Evolutionary conservation across 2,329 filamentous ascomycete species (phyloP).

Genomic region (Plectosphaerella sp.): DNA sequence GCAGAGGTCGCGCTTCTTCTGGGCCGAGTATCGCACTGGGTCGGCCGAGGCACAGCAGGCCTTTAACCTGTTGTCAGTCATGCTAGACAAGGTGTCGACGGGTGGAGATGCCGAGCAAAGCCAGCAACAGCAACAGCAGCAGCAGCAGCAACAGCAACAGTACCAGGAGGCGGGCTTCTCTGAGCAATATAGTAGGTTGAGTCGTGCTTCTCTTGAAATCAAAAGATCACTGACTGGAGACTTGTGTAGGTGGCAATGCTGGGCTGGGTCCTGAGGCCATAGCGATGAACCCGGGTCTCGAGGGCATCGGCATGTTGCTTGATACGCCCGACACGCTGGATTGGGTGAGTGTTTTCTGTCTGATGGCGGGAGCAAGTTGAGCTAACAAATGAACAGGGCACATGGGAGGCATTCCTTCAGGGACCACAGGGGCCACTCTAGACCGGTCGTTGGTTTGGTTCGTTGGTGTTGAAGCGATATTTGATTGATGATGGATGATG

Average conservation of each 20-base stretch:
- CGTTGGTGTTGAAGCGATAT: no score
- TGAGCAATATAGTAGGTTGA: not conserved
- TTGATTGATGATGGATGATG: no score
- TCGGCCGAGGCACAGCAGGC: constrained; percentile 18
- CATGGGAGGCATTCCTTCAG: not conserved
- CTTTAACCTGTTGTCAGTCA: constrained; percentile 22
- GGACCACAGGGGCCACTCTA: no score
- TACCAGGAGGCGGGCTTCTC: not conserved
- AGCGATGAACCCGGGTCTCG: not conserved
- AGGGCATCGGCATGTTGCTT: not conserved
- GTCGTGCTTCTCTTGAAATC: no score
- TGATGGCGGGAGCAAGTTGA: not conserved
- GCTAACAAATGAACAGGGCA: not conserved
- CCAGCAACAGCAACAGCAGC: not conserved
- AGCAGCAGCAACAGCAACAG: not conserved
- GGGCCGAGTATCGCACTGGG: not conserved
- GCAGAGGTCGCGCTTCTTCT: not conserved
- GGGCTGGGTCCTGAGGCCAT: not conserved
- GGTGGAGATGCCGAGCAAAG: not conserved
- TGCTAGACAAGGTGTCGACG: constrained; percentile 9
- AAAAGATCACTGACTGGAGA: no score
- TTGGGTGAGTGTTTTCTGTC: not conserved
- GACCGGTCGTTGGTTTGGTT: no score
- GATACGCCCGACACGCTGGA: not conserved
- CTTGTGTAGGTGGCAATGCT: not conserved